Conservation (phyloP, 331 rosid species). For the Cydonia oblonga region DNA sequence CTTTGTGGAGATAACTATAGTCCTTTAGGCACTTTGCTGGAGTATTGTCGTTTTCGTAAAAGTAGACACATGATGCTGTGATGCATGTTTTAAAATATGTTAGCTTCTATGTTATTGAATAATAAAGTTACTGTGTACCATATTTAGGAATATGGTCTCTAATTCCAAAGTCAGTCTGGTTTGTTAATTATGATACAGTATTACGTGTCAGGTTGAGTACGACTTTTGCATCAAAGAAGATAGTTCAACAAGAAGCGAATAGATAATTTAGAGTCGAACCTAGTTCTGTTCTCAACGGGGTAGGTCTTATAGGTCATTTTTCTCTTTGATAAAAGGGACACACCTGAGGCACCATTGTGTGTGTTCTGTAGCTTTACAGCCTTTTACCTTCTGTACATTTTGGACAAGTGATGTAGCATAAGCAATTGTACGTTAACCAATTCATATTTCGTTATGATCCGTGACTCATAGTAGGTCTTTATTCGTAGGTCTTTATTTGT, state of each 20-base stretch:
- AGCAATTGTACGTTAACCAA: background rate
- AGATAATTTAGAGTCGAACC: background rate
- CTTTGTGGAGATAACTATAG: background rate
- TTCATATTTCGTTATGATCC: background rate
- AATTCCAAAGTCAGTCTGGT: background rate
- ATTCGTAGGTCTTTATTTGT: too few relatives aligned
- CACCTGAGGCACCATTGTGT: background rate
- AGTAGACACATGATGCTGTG: background rate
- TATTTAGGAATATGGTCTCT: background rate
- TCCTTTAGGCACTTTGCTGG: background rate
- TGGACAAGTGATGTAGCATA: background rate
- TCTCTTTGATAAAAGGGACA: background rate
- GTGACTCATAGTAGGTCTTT: background rate
- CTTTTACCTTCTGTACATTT: background rate
- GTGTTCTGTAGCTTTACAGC: background rate
- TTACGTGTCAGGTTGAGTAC: background rate
- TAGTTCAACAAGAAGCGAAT: background rate
- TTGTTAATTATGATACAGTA: background rate
- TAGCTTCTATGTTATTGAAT: background rate
- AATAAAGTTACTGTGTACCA: background rate
- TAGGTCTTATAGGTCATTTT: background rate
- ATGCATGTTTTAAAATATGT: background rate
- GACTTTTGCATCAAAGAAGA: background rate
- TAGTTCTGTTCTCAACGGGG: background rate
- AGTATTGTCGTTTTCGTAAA: background rate